Conservation (phyloP, 306 rosid species). For the Benincasa hispida region DNA sequence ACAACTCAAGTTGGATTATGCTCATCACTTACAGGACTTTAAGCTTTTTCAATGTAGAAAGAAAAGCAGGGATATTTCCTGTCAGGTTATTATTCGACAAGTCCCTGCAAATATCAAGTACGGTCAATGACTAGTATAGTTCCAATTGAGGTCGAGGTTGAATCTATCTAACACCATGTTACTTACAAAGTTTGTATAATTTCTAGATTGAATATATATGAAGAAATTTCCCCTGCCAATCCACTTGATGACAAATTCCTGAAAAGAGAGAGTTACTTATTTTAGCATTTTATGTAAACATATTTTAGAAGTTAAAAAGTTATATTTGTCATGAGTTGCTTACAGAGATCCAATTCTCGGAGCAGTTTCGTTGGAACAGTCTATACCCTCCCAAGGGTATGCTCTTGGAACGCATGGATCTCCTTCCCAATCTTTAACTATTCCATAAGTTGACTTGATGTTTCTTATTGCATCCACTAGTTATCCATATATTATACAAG, state of each 20-base stretch:
- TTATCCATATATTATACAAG: not conserved
- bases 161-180: not conserved
- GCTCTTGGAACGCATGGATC: conserved; percentile 6
- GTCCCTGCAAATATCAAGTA: not conserved
- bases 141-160: not conserved
- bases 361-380: not conserved
- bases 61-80: not conserved
- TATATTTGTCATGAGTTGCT: not conserved
- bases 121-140: not conserved
- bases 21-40: not conserved
- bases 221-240: conserved; percentile 19
- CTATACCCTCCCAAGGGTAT: conserved; percentile 4
- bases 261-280: not conserved
- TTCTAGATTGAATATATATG: conserved; percentile 14
- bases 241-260: conserved; percentile 36
- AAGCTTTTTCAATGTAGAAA: not conserved
- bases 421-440: conserved; percentile 1
- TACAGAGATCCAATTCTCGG: not conserved
- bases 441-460: conserved; percentile 2
- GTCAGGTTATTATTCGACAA: not conserved
- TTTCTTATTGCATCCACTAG: not conserved
- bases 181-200: conserved; percentile 28
- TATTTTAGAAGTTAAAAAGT: not conserved
- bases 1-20: not conserved
- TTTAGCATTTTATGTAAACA: not conserved